Conservation (phyloP, 768 basidiomycete species). For the Suillus decipiens region DNA sequence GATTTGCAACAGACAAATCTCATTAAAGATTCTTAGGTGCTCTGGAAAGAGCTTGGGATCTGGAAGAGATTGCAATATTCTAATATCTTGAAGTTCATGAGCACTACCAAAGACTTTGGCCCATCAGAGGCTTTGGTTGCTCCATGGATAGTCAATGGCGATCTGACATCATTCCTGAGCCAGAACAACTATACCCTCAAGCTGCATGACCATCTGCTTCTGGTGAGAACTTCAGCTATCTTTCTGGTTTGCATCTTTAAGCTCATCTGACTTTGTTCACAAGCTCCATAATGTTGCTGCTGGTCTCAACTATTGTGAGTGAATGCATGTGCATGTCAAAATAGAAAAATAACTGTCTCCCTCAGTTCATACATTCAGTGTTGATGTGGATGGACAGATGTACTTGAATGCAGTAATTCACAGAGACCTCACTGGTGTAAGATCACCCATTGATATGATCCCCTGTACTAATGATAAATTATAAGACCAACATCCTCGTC, state of each 20-base stretch:
- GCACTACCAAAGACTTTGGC: slow-evolving; percentile 21
- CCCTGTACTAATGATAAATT: neutral
- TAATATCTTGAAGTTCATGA: slow-evolving; percentile 22
- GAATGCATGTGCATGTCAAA: neutral
- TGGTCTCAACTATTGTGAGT: slow-evolving; percentile 5
- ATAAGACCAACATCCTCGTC: slow-evolving; percentile 29
- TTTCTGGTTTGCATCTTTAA: neutral
- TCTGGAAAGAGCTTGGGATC: slow-evolving; percentile 21
- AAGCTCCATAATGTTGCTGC: neutral
- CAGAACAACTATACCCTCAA: slow-evolving; percentile 6
- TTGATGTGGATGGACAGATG: neutral
- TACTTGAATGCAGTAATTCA: slow-evolving; percentile 1
- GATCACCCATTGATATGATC: neutral
- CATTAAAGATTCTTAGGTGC: too few species aligned
- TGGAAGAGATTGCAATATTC: slow-evolving; percentile 21
- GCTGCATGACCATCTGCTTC: slow-evolving; percentile 12
- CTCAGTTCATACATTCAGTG: neutral
- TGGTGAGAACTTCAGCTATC: slow-evolving; percentile 15
- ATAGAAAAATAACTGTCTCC: neutral
- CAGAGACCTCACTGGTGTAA: slow-evolving; percentile 13
- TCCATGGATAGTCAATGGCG: slow-evolving; percentile 21
- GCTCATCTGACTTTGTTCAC: neutral
- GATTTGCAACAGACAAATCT: too few species aligned
- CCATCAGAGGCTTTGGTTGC: slow-evolving; percentile 23
- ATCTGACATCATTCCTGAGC: slow-evolving; percentile 17